Conservation (phyloP, 192 early-diverging fungal species). For the Ambispora gerdemannii region DNA sequence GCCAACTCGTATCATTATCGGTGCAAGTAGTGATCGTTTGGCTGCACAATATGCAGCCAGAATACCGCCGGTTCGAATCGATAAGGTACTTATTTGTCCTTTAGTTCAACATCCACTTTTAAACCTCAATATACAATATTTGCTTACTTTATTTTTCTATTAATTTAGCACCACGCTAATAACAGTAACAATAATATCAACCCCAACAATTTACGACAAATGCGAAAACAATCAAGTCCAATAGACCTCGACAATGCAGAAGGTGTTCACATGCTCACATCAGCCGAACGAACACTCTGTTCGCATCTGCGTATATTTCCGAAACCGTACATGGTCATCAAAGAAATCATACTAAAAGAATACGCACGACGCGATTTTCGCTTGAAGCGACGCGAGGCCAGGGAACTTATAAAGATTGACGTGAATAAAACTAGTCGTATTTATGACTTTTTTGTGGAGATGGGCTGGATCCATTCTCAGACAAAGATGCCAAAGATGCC, state of each 20-base stretch:
- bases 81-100: constrained; percentile 1
- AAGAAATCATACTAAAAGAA: constrained; percentile 85
- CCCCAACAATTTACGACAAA: background rate
- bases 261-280: constrained; percentile 80
- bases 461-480: constrained; percentile 76
- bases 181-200: too few species aligned
- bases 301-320: constrained; percentile 80
- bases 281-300: constrained; percentile 79
- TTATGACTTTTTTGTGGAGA: constrained; percentile 91
- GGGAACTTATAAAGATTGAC: constrained; percentile 91
- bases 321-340: constrained; percentile 86
- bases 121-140: background rate
- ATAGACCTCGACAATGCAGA: constrained; percentile 80
- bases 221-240: constrained; percentile 53
- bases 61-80: background rate
- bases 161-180: background rate
- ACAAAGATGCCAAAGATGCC: constrained; percentile 40
- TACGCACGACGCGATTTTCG: constrained; percentile 67
- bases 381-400: constrained; percentile 70
- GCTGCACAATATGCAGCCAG: background rate
- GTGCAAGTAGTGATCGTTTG: constrained; percentile 5
- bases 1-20: constrained; percentile 5
- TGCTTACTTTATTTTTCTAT: background rate
- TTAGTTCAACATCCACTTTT: background rate
- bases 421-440: constrained; percentile 82